Percentiles rank a stretch among this genome's conserved stretches.
Evolutionary conservation across 768 basidiomycete species (phyloP).

Genomic region (Lentinula lateritia): DNA sequence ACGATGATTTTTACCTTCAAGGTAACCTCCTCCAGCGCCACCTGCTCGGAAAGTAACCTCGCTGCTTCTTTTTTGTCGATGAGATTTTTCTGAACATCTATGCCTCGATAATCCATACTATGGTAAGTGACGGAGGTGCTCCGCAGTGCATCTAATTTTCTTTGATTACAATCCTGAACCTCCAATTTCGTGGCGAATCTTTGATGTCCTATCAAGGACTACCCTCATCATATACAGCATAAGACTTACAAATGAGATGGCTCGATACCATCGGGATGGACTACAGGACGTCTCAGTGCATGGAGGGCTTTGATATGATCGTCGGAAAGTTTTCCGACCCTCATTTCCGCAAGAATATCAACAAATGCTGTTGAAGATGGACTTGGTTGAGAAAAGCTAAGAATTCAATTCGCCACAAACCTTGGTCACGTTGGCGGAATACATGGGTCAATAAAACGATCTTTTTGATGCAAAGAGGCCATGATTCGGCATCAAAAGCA

Average conservation of each 20-base stretch:
- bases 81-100: slow-evolving; percentile 27
- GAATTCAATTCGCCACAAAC: slow-evolving; percentile 16
- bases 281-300: slow-evolving; percentile 48
- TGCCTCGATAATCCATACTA: slow-evolving; percentile 41
- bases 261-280: slow-evolving; percentile 65
- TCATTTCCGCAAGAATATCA: slow-evolving; percentile 84
- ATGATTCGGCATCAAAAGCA: slow-evolving; percentile 61
- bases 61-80: slow-evolving; percentile 23
- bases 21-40: slow-evolving; percentile 41
- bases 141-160: slow-evolving; percentile 45
- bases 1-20: slow-evolving; percentile 37
- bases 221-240: not conserved
- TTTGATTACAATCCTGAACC: slow-evolving; percentile 70
- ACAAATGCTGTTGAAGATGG: not conserved
- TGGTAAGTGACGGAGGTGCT: slow-evolving; percentile 27
- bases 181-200: slow-evolving; percentile 77
- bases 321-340: slow-evolving; percentile 55
- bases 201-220: slow-evolving; percentile 4
- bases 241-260: slow-evolving; percentile 70
- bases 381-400: not conserved
- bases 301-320: slow-evolving; percentile 52
- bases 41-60: slow-evolving; percentile 47
- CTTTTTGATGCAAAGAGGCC: slow-evolving; percentile 48
- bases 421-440: slow-evolving; percentile 65
- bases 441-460: slow-evolving; percentile 52